These are phyloP conservation scores for Heliosperma pusillum DNA, from an alignment of 148 eudicot genomes.

Conservation along the genomic window DNA sequence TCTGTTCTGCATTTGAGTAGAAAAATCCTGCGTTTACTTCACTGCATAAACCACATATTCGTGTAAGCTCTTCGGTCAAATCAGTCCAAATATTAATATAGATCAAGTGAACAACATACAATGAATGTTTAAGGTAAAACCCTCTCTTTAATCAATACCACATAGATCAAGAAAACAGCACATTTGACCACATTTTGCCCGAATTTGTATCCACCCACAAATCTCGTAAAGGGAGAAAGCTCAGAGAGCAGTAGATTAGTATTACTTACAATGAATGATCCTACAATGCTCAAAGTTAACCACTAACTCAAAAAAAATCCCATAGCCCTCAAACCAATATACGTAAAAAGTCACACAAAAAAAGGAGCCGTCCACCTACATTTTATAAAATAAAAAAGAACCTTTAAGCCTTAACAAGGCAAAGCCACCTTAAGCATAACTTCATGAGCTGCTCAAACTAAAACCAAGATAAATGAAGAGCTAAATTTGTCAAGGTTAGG, in stretches of 20 bases:
- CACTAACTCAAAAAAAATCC: background rate
- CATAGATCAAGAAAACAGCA: background rate
- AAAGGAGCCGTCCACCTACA: background rate
- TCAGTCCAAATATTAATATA: background rate
- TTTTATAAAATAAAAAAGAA: background rate
- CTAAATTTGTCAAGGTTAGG: background rate
- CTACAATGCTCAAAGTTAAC: background rate
- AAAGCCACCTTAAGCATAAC: background rate
- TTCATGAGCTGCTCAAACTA: background rate
- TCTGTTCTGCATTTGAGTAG: slow-evolving; percentile 94
- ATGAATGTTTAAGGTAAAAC: background rate
- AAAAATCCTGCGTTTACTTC: slow-evolving; percentile 98
- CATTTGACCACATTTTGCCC: background rate
- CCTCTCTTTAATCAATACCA: background rate
- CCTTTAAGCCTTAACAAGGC: background rate
- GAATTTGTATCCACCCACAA: background rate
- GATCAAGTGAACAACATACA: background rate
- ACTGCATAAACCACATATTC: slow-evolving; percentile 41
- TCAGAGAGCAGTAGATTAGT: background rate
- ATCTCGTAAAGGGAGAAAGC: background rate
- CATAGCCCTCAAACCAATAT: background rate
- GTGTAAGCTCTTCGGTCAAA: slow-evolving; percentile 23
- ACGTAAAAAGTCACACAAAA: background rate
- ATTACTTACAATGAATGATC: background rate
- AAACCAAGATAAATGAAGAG: background rate